Percentiles rank a stretch among this genome's conserved stretches.
Evolutionary conservation across 306 rosid genomes (phyloP).

Genomic region (Phaseolus lunatus): DNA sequence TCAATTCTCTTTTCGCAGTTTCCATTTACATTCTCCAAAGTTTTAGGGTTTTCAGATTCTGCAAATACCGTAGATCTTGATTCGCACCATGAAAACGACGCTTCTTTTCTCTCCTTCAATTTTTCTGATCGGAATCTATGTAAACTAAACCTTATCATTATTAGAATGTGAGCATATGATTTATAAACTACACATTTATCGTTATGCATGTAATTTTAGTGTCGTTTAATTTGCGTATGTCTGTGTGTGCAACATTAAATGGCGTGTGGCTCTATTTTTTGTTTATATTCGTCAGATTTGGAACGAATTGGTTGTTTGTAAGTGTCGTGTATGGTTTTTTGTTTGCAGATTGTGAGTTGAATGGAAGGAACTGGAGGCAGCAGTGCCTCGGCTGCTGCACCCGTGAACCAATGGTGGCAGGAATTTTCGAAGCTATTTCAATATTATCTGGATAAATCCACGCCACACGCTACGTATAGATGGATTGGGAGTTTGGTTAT

Average conservation of each 20-base stretch:
- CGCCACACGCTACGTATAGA: slow-evolving; percentile 65
- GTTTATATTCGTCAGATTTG: background rate
- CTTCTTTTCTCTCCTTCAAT: background rate
- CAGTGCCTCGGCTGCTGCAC: slow-evolving; percentile 56
- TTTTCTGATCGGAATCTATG: background rate
- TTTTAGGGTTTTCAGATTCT: slow-evolving; percentile 43
- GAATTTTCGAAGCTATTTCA: slow-evolving; percentile 66
- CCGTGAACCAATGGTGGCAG: slow-evolving; percentile 61
- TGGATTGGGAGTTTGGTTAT: slow-evolving; percentile 67
- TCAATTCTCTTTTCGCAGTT: background rate
- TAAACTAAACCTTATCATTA: background rate
- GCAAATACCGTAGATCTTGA: background rate
- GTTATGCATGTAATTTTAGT: background rate
- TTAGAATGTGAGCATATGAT: background rate
- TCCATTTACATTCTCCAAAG: background rate
- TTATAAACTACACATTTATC: background rate
- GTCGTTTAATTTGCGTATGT: background rate
- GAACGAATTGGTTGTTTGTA: slow-evolving; percentile 34
- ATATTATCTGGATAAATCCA: slow-evolving; percentile 73
- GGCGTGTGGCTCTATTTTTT: background rate
- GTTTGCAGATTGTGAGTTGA: slow-evolving; percentile 57
- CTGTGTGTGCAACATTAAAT: background rate
- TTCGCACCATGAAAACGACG: background rate
- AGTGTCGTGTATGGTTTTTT: background rate
- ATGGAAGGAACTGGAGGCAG: slow-evolving; percentile 64